A percentile compares a stretch with the other conserved stretches of the same genome.
Conservation (phyloP, 1,139 yeast genomes). For the Petasospora fabianii region DNA sequence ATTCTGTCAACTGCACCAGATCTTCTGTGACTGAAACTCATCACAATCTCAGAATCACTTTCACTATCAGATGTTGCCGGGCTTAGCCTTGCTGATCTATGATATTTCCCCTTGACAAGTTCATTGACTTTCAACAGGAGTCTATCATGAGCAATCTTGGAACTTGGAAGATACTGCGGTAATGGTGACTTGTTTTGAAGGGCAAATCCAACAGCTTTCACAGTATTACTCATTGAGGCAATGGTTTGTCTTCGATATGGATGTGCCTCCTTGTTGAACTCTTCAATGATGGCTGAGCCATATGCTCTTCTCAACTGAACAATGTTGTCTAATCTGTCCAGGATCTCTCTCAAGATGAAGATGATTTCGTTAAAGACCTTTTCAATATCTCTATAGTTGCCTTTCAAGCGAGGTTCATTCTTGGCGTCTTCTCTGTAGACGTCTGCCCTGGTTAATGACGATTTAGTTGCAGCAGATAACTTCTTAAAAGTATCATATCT, state of each 20-base stretch:
- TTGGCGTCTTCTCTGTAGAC: conserved; percentile 39
- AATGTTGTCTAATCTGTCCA: conserved; percentile 45
- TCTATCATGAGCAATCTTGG: conserved; percentile 44
- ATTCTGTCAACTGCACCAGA: conserved; percentile 2
- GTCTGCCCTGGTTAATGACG: conserved; percentile 38
- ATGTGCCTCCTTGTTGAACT: conserved; percentile 37
- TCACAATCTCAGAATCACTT: conserved; percentile 18
- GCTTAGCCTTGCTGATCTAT: neutral
- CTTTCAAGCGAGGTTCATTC: conserved; percentile 47
- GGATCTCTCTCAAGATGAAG: conserved; percentile 41
- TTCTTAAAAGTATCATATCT: conserved; percentile 30
- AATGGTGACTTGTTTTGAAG: conserved; percentile 40
- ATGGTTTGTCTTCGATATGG: conserved; percentile 43
- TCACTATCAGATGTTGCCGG: conserved; percentile 13
- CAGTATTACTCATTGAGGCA: conserved; percentile 35
- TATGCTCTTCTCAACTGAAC: conserved; percentile 40
- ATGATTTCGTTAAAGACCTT: conserved; percentile 42
- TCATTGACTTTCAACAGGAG: conserved; percentile 41
- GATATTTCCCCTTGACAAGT: conserved; percentile 27
- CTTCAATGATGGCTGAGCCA: conserved; percentile 45
- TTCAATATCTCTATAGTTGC: conserved; percentile 38
- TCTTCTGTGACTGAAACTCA: conserved; percentile 14
- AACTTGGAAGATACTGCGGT: conserved; percentile 48
- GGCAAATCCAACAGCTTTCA: conserved; percentile 43
- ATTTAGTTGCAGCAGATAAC: conserved; percentile 35